Conservation (phyloP, 345 rosid genomes). For the Citrus glauca region DNA sequence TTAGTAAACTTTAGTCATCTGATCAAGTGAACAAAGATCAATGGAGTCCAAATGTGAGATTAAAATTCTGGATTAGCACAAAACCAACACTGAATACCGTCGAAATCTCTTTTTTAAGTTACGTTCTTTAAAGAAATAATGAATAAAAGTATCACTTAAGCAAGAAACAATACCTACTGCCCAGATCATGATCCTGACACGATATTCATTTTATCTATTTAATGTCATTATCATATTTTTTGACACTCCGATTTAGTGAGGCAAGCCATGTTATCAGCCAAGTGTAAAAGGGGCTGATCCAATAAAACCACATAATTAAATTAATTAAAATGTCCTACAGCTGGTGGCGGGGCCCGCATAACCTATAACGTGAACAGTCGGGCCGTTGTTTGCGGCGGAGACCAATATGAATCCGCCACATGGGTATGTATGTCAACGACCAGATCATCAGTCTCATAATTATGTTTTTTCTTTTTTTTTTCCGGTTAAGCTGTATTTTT, state of each 20-base stretch:
- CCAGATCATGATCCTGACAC: neutral
- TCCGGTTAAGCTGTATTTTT: neutral
- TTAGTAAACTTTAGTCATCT: neutral
- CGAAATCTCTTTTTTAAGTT: no score
- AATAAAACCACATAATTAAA: neutral
- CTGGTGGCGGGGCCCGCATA: neutral
- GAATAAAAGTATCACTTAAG: neutral
- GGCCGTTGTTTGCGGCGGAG: slow-evolving; percentile 3
- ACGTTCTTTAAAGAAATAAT: no score
- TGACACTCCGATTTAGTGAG: neutral
- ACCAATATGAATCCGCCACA: neutral
- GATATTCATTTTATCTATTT: neutral
- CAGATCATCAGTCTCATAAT: neutral
- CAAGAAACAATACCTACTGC: neutral
- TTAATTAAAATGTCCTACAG: neutral
- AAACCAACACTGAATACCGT: no score
- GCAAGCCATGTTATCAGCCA: neutral
- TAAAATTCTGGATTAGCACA: no score
- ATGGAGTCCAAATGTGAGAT: no score
- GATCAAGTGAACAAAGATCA: neutral
- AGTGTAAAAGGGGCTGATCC: no score
- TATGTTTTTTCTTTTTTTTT: neutral
- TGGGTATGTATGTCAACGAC: neutral
- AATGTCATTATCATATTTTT: neutral
- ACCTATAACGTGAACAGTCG: neutral